phyloP scores from a whole-genome alignment of 2,329 filamentous ascomycete species.

The Furcasterigmium sp. region DNA sequence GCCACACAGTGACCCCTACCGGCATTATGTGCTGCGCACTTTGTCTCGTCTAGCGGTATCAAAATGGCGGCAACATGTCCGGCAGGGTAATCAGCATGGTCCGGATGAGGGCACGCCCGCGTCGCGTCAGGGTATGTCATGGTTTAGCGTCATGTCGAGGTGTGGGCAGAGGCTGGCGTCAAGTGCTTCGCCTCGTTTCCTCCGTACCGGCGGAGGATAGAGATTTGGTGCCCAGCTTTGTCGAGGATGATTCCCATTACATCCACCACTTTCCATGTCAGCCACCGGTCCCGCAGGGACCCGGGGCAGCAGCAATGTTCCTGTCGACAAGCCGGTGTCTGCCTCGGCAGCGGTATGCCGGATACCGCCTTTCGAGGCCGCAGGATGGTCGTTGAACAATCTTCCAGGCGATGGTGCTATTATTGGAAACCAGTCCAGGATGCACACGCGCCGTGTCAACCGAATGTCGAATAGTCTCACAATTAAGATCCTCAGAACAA shows the following conservation, averaged over 20 bases:
- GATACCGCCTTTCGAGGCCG: slow-evolving; percentile 29
- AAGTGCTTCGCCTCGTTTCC: slow-evolving; percentile 16
- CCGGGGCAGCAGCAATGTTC: slow-evolving; percentile 20
- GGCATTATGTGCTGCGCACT: slow-evolving; percentile 1
- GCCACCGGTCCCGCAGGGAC: slow-evolving; percentile 5
- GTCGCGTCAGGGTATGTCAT: slow-evolving; percentile 1
- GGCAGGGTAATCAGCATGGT: slow-evolving; percentile 12
- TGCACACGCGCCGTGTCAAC: slow-evolving; percentile 12
- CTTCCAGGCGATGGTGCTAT: slow-evolving; percentile 14
- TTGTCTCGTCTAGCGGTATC: slow-evolving; percentile 10
- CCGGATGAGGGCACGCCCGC: slow-evolving; percentile 6
- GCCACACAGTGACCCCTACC: slow-evolving; percentile 11
- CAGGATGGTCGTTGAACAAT: slow-evolving; percentile 28
- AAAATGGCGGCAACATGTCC: slow-evolving; percentile 6
- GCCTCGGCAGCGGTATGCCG: slow-evolving; percentile 29
- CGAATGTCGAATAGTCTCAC: slow-evolving; percentile 11
- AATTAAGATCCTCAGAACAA: slow-evolving; percentile 10
- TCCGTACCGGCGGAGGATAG: slow-evolving; percentile 23
- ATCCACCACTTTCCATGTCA: slow-evolving; percentile 21
- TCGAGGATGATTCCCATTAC: slow-evolving; percentile 19
- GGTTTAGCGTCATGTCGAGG: slow-evolving; percentile 4
- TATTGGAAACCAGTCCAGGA: slow-evolving; percentile 22
- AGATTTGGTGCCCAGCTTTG: slow-evolving; percentile 21
- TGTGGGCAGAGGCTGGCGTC: slow-evolving; percentile 6
- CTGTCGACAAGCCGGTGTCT: slow-evolving; percentile 41